Conservation (phyloP, 257 asterid genomes). For the Solanum pennellii region DNA sequence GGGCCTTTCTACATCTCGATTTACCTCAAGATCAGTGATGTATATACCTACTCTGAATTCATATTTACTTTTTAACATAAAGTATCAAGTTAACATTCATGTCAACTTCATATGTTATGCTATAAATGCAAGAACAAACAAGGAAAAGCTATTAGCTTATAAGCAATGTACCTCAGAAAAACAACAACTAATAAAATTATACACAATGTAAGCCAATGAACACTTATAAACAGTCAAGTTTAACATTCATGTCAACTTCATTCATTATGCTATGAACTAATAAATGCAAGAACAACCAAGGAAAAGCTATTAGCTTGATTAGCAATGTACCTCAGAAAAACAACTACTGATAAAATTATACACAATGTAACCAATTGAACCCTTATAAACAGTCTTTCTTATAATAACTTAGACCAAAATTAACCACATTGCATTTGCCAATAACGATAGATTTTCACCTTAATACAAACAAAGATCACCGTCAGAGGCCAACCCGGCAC, state of each 20-base stretch:
- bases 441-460: background rate
- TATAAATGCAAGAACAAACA: background rate
- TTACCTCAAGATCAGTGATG: background rate
- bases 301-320: background rate
- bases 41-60: background rate
- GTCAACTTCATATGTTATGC: background rate
- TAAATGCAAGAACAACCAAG: background rate
- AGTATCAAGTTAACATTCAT: background rate
- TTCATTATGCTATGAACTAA: background rate
- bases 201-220: background rate
- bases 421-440: background rate
- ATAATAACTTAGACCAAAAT: background rate
- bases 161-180: background rate
- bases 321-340: background rate
- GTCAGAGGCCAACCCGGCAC: constrained; percentile 72
- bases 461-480: background rate
- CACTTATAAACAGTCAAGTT: background rate
- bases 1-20: background rate
- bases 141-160: background rate
- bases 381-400: background rate
- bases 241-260: background rate
- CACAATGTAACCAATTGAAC: background rate
- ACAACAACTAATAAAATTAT: background rate
- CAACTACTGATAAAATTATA: background rate
- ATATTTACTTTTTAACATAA: background rate